A percentile compares a stretch with the other conserved stretches of the same genome.
Conservation (phyloP, 805 yeast genomes). For the Kazachstania africana region DNA sequence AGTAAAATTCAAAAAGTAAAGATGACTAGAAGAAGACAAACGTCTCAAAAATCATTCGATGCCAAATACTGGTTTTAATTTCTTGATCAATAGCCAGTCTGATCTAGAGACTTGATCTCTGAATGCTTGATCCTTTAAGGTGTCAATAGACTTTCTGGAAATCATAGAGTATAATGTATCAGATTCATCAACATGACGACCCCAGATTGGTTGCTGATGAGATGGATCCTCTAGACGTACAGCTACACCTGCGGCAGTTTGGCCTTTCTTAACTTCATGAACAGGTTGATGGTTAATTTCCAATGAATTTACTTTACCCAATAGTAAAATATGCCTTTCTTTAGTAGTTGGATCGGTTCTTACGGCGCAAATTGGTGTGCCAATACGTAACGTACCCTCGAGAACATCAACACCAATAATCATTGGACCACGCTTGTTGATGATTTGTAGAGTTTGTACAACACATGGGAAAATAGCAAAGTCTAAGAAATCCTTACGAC, state of each 20-base stretch:
- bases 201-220: constrained; percentile 93
- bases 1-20: too few relatives aligned
- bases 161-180: constrained; percentile 86
- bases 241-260: constrained; percentile 96
- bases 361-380: constrained; percentile 94
- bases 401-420: constrained; percentile 95
- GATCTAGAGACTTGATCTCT: constrained; percentile 88
- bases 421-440: constrained; percentile 98
- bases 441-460: constrained; percentile 85
- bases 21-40: too few relatives aligned
- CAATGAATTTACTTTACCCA: constrained; percentile 86
- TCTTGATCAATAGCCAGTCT: constrained; percentile 88
- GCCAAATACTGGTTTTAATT: constrained; percentile 79
- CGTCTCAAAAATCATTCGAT: too few relatives aligned
- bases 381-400: constrained; percentile 81
- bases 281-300: constrained; percentile 90
- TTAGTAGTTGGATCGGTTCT: constrained; percentile 80
- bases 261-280: constrained; percentile 79
- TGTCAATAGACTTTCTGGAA: constrained; percentile 82
- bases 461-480: constrained; percentile 94
- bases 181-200: constrained; percentile 93
- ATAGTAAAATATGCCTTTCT: constrained; percentile 47
- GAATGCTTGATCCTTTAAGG: constrained; percentile 97
- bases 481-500: constrained; percentile 79
- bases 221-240: constrained; percentile 93